These are phyloP conservation scores for Pyrrhoderma noxium DNA, from an alignment of 1,284 basidiomycete species.

Conservation along the genomic window DNA sequence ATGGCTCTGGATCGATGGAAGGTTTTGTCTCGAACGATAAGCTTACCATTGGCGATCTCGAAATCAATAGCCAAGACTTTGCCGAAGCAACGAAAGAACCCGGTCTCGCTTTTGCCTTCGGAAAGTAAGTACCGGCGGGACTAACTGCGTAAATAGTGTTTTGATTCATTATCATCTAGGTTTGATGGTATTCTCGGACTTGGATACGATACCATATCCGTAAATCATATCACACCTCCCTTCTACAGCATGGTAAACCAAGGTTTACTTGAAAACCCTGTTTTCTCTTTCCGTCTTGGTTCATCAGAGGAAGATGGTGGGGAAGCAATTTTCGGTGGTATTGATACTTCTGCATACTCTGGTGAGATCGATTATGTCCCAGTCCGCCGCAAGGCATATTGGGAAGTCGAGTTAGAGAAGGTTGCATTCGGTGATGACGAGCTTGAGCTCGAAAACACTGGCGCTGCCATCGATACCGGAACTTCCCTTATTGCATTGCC, in stretches of 20 bases:
- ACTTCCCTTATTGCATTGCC: conserved; percentile 90
- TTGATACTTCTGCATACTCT: conserved; percentile 73
- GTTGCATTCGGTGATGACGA: conserved; percentile 80
- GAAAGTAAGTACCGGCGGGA: conserved; percentile 54
- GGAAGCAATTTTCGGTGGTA: conserved; percentile 90
- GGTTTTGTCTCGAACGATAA: conserved; percentile 90
- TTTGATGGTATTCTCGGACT: conserved; percentile 97
- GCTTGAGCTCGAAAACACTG: conserved; percentile 83
- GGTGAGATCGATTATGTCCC: conserved; percentile 88
- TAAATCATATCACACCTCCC: conserved; percentile 90
- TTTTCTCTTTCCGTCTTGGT: conserved; percentile 95
- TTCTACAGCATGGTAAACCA: conserved; percentile 94
- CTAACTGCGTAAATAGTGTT: neutral
- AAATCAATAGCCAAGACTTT: conserved; percentile 78
- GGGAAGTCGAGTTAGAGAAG: conserved; percentile 93
- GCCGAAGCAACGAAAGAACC: conserved; percentile 97
- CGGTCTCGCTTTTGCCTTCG: conserved; percentile 95
- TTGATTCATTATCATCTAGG: conserved; percentile 34
- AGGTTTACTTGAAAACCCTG: conserved; percentile 74
- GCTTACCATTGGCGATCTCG: conserved; percentile 80
- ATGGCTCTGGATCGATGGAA: conserved; percentile 96
- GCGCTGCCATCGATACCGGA: conserved; percentile 95
- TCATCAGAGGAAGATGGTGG: conserved; percentile 85
- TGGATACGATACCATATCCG: conserved; percentile 93
- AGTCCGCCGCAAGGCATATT: conserved; percentile 94